These are phyloP conservation scores for Gardenia jasminoides DNA, from an alignment of 257 asterid genomes.

Conservation along the genomic window DNA sequence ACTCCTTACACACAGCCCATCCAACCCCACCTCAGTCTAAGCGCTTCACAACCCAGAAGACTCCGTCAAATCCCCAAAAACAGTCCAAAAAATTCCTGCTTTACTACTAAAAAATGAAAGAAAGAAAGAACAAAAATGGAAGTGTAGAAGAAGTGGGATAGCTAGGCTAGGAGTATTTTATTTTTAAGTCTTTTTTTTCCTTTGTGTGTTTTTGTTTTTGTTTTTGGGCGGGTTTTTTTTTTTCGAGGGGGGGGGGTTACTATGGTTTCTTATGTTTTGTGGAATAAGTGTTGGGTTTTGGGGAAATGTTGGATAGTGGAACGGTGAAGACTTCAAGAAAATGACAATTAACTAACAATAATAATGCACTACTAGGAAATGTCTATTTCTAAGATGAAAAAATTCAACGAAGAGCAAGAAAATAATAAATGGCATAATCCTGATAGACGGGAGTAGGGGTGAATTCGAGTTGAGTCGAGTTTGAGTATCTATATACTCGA, in stretches of 20 bases:
- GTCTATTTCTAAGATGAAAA: too few relatives aligned
- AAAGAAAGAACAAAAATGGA: background rate
- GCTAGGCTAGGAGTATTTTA: background rate
- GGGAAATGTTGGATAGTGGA: conserved; percentile 13
- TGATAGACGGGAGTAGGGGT: too few relatives aligned
- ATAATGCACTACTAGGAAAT: background rate
- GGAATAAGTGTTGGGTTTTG: background rate
- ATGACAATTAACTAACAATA: too few relatives aligned
- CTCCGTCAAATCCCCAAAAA: background rate
- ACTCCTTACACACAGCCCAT: background rate
- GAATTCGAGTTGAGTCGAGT: too few relatives aligned
- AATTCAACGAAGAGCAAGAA: too few relatives aligned
- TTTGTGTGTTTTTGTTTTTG: too few relatives aligned
- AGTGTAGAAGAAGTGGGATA: background rate
- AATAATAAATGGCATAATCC: too few relatives aligned
- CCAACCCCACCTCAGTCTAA: conserved; percentile 5
- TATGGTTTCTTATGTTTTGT: background rate
- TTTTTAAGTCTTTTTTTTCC: background rate
- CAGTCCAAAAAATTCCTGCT: background rate
- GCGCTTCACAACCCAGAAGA: background rate
- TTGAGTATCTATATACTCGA: too few relatives aligned
- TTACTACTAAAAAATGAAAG: background rate
- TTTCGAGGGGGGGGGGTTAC: too few relatives aligned
- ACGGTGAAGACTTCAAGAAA: conserved; percentile 17
- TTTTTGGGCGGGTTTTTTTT: too few relatives aligned